These are phyloP conservation scores for Mucor plumbeus DNA, from an alignment of 371 early-diverging fungal species.

Conservation along the genomic window DNA sequence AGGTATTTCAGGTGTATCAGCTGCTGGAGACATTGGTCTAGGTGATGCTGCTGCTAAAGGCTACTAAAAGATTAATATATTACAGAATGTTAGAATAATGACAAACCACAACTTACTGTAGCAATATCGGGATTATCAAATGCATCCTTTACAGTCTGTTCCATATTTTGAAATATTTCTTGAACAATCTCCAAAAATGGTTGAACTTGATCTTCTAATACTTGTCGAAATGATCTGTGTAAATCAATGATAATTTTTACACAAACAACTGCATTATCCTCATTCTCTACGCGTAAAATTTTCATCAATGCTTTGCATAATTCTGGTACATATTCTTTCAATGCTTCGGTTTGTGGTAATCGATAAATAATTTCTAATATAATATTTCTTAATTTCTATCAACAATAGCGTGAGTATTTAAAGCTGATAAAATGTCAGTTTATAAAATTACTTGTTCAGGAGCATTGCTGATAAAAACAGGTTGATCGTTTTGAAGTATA, in stretches of 20 bases:
- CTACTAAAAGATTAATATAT: constrained; percentile 30
- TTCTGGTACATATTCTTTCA: constrained; percentile 67
- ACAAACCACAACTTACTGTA: constrained; percentile 49
- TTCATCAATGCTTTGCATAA: constrained; percentile 73
- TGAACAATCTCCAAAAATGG: constrained; percentile 91
- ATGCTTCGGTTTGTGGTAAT: constrained; percentile 84
- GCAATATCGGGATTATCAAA: constrained; percentile 70
- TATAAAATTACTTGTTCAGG: constrained; percentile 77
- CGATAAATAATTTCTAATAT: constrained; percentile 93
- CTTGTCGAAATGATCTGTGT: constrained; percentile 82
- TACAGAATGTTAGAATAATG: not conserved
- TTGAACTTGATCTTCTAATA: constrained; percentile 86
- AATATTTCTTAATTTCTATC: constrained; percentile 91
- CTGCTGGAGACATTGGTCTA: constrained; percentile 78
- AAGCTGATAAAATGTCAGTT: not conserved
- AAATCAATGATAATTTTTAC: constrained; percentile 95
- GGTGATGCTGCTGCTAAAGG: constrained; percentile 68
- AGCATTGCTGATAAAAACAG: constrained; percentile 81
- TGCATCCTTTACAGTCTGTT: constrained; percentile 78
- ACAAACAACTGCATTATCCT: constrained; percentile 94
- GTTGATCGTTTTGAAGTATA: constrained; percentile 76
- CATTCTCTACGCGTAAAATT: constrained; percentile 89
- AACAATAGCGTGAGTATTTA: not conserved
- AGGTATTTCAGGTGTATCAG: constrained; percentile 61
- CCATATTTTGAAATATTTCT: constrained; percentile 92